Base-by-base conservation (phyloP, 345 rosid genomes). In the Firmiana major region DNA sequence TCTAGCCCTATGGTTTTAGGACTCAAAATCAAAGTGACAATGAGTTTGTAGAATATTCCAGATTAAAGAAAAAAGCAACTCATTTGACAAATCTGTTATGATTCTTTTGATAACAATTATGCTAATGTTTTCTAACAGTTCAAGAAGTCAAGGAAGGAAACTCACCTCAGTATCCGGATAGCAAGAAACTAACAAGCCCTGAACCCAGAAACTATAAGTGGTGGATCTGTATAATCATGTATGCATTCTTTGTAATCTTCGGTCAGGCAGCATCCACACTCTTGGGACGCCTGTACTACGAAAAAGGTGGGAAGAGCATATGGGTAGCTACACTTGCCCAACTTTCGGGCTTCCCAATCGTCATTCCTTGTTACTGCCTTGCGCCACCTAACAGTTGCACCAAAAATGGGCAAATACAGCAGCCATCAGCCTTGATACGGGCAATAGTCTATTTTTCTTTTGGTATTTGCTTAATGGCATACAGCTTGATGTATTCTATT, bases 281-380 rank as follows among this genome's bases (percentile, higher is more conserved):
- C 62, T 48, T 89, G 46, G 85, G 80, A 19, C 80, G 90, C 49
- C 84, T 79, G 0, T 89, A 87, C 83, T 84, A 49, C 22, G 53
- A 79, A n/a, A 79, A 83, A 49, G 90, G 92, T 1, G 89, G 89
- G 40, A 77, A 76, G 3, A 82, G 92, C 83, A 79, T 79, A 78
- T 87, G 88, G 88, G 31, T 89, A 13, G 79, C 80, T 45, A 79
- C 85, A 4, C 63, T 82, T 2, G 84, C 78, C 2, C 90, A 87
- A 42, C 70, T 77, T 42, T 70, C 48, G 11, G 90, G 85, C 75
- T 85, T 87, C 78, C 84, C 86, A 13, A 64, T 86, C 63, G 74
- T 87, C 57, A 22, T 87, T 46, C 87, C 87, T 7, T 71, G 22
- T 77, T 88, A 85, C 75, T 71, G 55, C 77, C 4, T 77, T 54